Evolutionary conservation across 2,329 filamentous ascomycete species (phyloP), one percentile per base, ranked within the genome.

Genomic region (Orbilia quercus): DNA sequence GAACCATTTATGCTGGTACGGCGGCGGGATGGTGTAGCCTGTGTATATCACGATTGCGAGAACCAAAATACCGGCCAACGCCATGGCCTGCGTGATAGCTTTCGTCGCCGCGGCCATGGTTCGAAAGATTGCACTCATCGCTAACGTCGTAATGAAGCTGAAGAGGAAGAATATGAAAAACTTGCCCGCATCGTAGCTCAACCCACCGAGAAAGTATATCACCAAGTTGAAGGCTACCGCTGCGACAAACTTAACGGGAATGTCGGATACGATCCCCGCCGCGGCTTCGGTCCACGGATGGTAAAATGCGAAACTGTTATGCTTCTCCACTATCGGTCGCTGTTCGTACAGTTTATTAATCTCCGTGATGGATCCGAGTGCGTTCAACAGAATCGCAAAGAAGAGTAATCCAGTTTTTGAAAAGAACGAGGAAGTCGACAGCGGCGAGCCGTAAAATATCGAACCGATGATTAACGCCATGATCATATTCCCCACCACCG

Each of bases 91-190:
- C 1, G 83, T 83, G 6, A 87, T 80, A 0, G 90, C 90, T 50
- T 90, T 85, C 1, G 91, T 92, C 1, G 89, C 82, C 0, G 91
- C 89, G 0, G 87, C 88, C 75, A 90, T 86, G 82, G 88, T 87
- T 1, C 89, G 85, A 79, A 89, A 90, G 18, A 90, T 80, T 3
- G 87, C 82, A 0, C 86, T 88, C 73, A 89, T 83, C 62, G 84
- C 84, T 31, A 90, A 83, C 0, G 87, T 88, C 1, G 82, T 86
- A 16, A 83, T 83, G 76, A 88, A 88, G 57, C 88, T 84, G 76
- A 90, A 86, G 14, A 90, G 82, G 79, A 87, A 83, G 79, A 86
- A 89, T 75, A 89, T 89, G 78, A 85, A 89, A 80, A 89, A 90
- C 74, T 88, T 88, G 23, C 36, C 23, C n/a, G 22, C 74, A 16